Evolutionary conservation across 345 rosid genomes (phyloP).

Genomic region (Arabidopsis suecica): DNA sequence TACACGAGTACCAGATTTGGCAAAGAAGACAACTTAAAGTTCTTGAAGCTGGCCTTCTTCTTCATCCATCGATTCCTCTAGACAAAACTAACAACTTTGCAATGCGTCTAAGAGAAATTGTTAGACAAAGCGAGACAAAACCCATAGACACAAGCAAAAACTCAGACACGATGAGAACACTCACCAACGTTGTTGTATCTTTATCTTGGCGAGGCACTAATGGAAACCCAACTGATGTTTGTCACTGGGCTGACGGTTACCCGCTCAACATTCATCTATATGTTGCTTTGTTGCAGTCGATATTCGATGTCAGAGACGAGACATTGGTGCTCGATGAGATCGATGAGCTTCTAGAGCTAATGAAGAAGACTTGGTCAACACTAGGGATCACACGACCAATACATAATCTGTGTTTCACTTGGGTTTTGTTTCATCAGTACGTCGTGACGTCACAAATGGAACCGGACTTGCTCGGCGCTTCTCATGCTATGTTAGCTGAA

Average conservation of each 20-base stretch:
- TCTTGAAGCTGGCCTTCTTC: slow-evolving; percentile 77
- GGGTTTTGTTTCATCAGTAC: slow-evolving; percentile 91
- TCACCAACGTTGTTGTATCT: slow-evolving; percentile 72
- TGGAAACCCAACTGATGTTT: slow-evolving; percentile 69
- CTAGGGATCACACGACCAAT: slow-evolving; percentile 70
- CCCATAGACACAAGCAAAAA: slow-evolving; percentile 68
- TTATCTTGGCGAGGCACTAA: slow-evolving; percentile 71
- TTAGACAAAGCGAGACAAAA: slow-evolving; percentile 54
- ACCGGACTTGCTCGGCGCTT: slow-evolving; percentile 75
- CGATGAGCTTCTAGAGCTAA: slow-evolving; percentile 82
- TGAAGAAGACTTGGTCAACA: slow-evolving; percentile 93
- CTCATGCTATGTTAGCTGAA: slow-evolving; percentile 76
- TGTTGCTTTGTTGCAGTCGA: slow-evolving; percentile 62
- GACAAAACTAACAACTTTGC: slow-evolving; percentile 69
- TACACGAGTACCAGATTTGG: slow-evolving; percentile 78
- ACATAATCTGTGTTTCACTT: slow-evolving; percentile 80
- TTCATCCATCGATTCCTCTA: slow-evolving; percentile 66
- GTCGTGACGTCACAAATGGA: slow-evolving; percentile 67
- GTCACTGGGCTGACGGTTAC: slow-evolving; percentile 96
- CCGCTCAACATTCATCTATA: slow-evolving; percentile 84
- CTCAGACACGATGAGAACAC: slow-evolving; percentile 72
- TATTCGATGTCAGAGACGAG: slow-evolving; percentile 80
- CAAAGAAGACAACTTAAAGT: slow-evolving; percentile 82
- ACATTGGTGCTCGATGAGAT: slow-evolving; percentile 86
- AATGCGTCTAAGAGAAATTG: slow-evolving; percentile 62